phyloP scores from a whole-genome alignment of 495 filamentous ascomycete genomes.

The Aspergillus cavernicola region DNA sequence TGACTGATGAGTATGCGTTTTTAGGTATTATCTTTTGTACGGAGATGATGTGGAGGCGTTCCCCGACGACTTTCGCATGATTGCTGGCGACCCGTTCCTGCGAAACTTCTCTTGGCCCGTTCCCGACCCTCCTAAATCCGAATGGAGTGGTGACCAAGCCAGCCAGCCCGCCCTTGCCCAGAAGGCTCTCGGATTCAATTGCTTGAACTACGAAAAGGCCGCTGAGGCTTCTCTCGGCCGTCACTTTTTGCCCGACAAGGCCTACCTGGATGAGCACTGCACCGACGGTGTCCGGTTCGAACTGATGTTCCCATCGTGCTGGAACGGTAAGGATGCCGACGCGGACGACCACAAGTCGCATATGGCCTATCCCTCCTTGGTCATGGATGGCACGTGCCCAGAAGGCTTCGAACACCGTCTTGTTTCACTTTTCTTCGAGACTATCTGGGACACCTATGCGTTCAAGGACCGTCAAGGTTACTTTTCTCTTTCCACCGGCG shows the following conservation, averaged over 20 bases:
- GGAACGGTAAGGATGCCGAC: constrained; percentile 70
- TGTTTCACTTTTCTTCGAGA: constrained; percentile 79
- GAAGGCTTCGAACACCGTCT: constrained; percentile 64
- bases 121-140: constrained; percentile 69
- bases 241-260: constrained; percentile 76
- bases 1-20: background rate
- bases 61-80: constrained; percentile 76
- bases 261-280: constrained; percentile 72
- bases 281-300: constrained; percentile 73
- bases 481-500: constrained; percentile 81
- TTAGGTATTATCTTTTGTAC: constrained; percentile 72
- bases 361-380: constrained; percentile 70
- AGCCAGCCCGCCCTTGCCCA: constrained; percentile 67
- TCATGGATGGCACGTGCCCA: constrained; percentile 76
- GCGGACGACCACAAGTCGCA: constrained; percentile 63
- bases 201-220: constrained; percentile 63
- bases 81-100: constrained; percentile 66
- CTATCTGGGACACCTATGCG: constrained; percentile 73
- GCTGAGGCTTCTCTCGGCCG: constrained; percentile 72
- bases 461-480: constrained; percentile 65
- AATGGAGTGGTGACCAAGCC: constrained; percentile 57
- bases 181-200: constrained; percentile 89
- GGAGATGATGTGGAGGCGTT: constrained; percentile 67
- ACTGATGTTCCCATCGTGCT: constrained; percentile 89
- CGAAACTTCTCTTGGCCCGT: constrained; percentile 71